Evolutionary conservation across 2,329 filamentous ascomycete species (phyloP), one percentile per base, ranked within the genome.

Genomic region (Pseudofabraea citricarpa): DNA sequence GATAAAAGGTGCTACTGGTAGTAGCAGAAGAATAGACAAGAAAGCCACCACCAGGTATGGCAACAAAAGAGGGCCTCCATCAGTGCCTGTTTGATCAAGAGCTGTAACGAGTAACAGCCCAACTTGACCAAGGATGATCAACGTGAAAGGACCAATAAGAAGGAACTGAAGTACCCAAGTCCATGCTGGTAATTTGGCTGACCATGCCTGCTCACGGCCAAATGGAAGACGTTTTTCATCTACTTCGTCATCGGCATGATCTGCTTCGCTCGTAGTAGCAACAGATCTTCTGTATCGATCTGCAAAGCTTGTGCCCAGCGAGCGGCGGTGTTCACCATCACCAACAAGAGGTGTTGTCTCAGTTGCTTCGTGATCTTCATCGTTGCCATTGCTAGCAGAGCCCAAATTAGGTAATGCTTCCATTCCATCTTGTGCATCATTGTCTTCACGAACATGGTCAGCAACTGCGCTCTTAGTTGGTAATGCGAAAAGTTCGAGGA

Each of bases 111-210:
- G 62, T 10, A 91, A 67, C 3, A 97, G 73, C 1, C 78, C 85
- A 20, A 90, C 73, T 58, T 95, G 89, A 1, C 83, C 87, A 13
- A 87, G 66, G 16, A 97, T 63, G 47, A 93, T 83, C 36, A 95
- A 70, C 37, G 83, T 79, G 41, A 95, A 78, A 0, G 90, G 90
- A 0, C 80, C 86, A 8, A 94, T 69, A 13, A 96, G 60, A 3
- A 97, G 69, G 51, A 96, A 84, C 57, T 98, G 90, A 15, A 95
- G 55, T 32, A 93, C 64, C 93, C 93, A 98, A 15, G 86, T 82
- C 85, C 86, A 96, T 35, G 75, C 79, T 1, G 89, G 88, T 42
- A 97, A 68, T 27, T 75, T 75, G 4, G 77, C 77, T 40, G 89
- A 95, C 93, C 93, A 98, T 12, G 75, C 69, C 63, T 97, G 93